Conservation (phyloP, 1,139 yeast genomes). For the Candida labiduridarum region DNA sequence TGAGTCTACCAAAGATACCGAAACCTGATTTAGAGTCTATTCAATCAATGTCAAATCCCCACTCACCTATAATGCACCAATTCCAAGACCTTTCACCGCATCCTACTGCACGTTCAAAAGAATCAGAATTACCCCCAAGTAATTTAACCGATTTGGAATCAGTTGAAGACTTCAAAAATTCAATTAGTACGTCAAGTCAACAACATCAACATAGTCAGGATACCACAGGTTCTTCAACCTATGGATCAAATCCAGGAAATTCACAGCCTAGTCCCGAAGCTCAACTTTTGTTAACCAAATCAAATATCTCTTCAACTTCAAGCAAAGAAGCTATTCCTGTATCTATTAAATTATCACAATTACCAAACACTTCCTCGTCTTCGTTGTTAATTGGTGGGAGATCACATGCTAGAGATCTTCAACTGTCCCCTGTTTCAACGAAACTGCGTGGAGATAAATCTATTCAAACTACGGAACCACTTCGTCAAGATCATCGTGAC, state of each 20-base stretch:
- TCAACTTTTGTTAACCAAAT: not conserved
- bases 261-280: not conserved
- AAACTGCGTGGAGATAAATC: not conserved
- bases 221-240: not conserved
- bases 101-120: not conserved
- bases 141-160: slow-evolving; percentile 13
- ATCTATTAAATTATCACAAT: slow-evolving; percentile 5
- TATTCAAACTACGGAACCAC: not conserved
- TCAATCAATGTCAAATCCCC: not conserved
- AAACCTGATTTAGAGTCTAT: not conserved
- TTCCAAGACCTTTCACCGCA: not conserved
- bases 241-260: not conserved
- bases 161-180: slow-evolving; percentile 1
- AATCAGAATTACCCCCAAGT: slow-evolving; percentile 10
- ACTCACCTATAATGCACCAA: not conserved
- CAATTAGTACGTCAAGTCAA: not conserved
- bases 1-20: not conserved
- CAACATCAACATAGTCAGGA: not conserved
- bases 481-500: not conserved
- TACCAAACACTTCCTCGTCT: slow-evolving; percentile 5
- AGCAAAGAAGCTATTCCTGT: slow-evolving; percentile 8
- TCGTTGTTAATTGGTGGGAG: slow-evolving; percentile 1
- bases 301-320: not conserved
- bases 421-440: not conserved
- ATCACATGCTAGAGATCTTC: not conserved